Evolutionary conservation across 305 asterid species (phyloP), one percentile per base, ranked within the genome.

Genomic region (Plantago coronopus): DNA sequence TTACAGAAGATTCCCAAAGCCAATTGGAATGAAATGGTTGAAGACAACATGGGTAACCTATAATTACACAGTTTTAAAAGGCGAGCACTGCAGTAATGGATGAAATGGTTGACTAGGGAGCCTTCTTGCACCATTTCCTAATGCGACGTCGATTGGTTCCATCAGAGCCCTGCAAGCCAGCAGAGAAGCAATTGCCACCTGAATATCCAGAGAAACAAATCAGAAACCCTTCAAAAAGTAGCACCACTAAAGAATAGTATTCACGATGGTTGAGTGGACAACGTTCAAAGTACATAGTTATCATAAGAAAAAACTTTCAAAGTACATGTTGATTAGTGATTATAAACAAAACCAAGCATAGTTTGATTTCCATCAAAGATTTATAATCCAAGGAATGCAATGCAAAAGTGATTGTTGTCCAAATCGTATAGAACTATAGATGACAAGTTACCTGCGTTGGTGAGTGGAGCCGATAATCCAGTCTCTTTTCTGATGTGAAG

Each of bases 111-210:
- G n/a, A n/a, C n/a, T 56, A 73, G 54, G 69, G 75, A 69, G 46
- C 76, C 74, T 73, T 86, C n/a, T 84, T 91, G 81, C 96, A 84
- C 96, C 96, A 91, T 78, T 83, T 91, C 11, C 96, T 96, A 78
- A 86, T 73, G 76, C 81, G 90, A n/a, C n/a, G n/a, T 89, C 88
- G 72, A 62, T 77, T 79, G 27, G 83, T 82, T 66, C 94, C 96
- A 77, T 86, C 94, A 48, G 88, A 91, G 38, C 98, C 96, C 58
- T 78, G 62, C 60, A 85, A 57, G 29, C 86, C 91, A 59, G 87
- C 96, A 29, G 94, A 72, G 70, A 88, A 85, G 74, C 88, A 79
- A 59, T 67, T 62, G 54, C 50, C 77, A n/a, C 83, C 93, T 88
- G 70, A 29, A 64, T 65, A 48, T 64, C 22, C 51, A 31, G 48